phyloP scores from a whole-genome alignment of 179 eudicot genomes.

The Pouteria campechiana region DNA sequence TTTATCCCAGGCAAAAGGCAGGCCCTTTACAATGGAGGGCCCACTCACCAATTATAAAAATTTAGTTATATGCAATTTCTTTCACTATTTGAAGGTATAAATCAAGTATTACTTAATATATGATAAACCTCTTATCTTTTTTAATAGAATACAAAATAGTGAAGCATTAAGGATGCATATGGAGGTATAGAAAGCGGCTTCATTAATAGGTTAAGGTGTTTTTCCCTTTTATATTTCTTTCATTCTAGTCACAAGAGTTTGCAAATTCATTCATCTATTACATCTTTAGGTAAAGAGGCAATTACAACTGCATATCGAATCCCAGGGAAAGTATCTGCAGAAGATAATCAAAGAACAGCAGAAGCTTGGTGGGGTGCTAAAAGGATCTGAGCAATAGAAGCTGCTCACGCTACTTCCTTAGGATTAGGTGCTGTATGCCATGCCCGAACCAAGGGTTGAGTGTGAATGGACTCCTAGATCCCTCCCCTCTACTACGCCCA shows the following conservation, averaged over 20 bases:
- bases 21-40: no score
- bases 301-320: slow-evolving; percentile 54
- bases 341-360: slow-evolving; percentile 60
- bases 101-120: neutral
- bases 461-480: no score
- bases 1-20: slow-evolving; percentile 46
- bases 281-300: slow-evolving; percentile 68
- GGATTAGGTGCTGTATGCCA: no score
- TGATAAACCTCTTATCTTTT: neutral
- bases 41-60: neutral
- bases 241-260: slow-evolving; percentile 1
- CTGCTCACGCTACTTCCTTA: no score
- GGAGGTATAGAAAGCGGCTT: slow-evolving; percentile 87
- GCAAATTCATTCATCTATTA: no score
- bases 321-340: slow-evolving; percentile 55
- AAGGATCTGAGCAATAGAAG: slow-evolving; percentile 31
- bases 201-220: slow-evolving; percentile 82
- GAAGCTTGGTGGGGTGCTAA: slow-evolving; percentile 30
- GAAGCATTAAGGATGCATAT: slow-evolving; percentile 80
- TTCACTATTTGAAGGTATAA: neutral
- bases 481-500: no score
- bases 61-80: neutral
- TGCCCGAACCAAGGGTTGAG: no score
- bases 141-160: slow-evolving; percentile 50
- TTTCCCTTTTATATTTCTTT: neutral